Evolutionary conservation across 129 eudicot genomes (phyloP).

Genomic region (Chrysanthemum seticuspe): DNA sequence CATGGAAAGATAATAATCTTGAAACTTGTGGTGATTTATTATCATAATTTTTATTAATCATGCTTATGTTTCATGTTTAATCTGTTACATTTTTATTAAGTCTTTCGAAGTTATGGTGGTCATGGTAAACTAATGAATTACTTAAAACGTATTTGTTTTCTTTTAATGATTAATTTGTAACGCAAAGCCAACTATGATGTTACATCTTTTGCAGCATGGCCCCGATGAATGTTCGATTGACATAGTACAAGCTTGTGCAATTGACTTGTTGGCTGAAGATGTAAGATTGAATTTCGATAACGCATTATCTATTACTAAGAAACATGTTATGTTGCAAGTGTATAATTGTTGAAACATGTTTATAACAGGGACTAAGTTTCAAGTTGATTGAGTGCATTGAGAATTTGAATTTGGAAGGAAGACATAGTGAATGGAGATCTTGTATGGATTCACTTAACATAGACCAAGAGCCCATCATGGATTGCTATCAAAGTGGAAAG

Average conservation of each 20-base stretch:
- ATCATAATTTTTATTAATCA: background rate
- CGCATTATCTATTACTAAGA: no score
- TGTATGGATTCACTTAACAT: constrained; percentile 47
- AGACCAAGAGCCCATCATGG: constrained; percentile 47
- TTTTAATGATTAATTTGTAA: background rate
- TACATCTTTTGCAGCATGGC: constrained; percentile 69
- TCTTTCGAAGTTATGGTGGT: background rate
- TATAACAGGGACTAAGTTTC: constrained; percentile 53
- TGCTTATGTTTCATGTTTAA: background rate
- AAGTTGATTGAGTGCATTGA: constrained; percentile 73
- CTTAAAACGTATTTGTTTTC: background rate
- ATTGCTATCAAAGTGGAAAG: constrained; percentile 63
- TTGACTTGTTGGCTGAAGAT: constrained; percentile 55
- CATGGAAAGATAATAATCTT: no score
- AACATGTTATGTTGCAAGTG: background rate
- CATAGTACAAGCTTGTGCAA: constrained; percentile 76
- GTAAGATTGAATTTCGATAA: constrained; percentile 34
- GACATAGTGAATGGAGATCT: constrained; percentile 61
- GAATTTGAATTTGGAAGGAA: constrained; percentile 51
- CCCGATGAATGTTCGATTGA: constrained; percentile 69
- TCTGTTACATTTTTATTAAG: background rate
- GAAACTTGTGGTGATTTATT: background rate
- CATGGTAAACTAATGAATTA: background rate
- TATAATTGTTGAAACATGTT: constrained; percentile 19
- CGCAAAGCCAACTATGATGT: background rate